Evolutionary conservation across 2,329 filamentous ascomycete species (phyloP).

Genomic region (Colletotrichum paranaense): DNA sequence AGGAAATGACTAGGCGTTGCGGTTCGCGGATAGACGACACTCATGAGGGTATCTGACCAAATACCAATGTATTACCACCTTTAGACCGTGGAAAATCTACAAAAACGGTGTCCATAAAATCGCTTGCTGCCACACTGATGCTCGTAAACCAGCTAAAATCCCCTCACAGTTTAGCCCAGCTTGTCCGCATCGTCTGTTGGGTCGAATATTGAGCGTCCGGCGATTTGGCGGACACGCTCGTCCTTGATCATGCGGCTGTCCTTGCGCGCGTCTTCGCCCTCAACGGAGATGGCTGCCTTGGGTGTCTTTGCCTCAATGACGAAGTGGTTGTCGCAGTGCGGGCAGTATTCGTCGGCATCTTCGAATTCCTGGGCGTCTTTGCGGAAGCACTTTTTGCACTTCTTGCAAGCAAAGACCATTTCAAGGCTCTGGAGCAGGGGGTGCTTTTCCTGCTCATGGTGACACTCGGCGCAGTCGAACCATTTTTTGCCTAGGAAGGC

Average conservation of each 20-base stretch:
- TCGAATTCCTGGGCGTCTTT: constrained; percentile 94
- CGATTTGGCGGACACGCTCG: constrained; percentile 74
- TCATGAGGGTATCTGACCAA: constrained; percentile 36
- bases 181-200: constrained; percentile 79
- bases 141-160: constrained; percentile 18
- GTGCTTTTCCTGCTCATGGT: constrained; percentile 84
- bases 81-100: constrained; percentile 41
- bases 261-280: constrained; percentile 89
- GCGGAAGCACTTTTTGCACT: constrained; percentile 98
- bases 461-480: constrained; percentile 99
- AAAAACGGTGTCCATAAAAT: constrained; percentile 30
- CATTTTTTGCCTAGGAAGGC: constrained; percentile 81
- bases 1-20: constrained; percentile 32
- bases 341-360: constrained; percentile 98
- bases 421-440: constrained; percentile 81
- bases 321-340: constrained; percentile 98
- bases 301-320: constrained; percentile 90
- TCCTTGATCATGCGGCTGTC: constrained; percentile 95
- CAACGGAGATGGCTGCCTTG: constrained; percentile 84
- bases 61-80: constrained; percentile 52
- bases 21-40: constrained; percentile 34
- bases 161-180: constrained; percentile 68
- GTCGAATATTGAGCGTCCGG: constrained; percentile 77
- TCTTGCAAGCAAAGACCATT: constrained; percentile 97
- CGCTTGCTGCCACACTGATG: constrained; percentile 25